Percentiles rank a stretch among this genome's conserved stretches.
Evolutionary conservation across 2,329 filamentous ascomycete species (phyloP).

Genomic region (Pseudocercospora fuligena): DNA sequence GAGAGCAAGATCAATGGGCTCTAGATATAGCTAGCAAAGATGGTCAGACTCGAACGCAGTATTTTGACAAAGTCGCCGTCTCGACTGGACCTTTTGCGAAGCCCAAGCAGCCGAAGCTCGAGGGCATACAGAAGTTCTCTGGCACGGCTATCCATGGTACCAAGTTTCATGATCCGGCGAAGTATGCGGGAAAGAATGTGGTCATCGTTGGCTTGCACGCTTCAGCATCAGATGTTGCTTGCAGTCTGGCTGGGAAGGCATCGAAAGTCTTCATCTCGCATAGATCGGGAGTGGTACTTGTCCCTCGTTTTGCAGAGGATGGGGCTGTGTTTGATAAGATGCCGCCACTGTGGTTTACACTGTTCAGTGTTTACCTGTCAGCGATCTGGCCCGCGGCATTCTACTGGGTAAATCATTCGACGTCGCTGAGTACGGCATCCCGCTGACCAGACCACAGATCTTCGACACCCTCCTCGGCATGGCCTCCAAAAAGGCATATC

Average conservation of each 20-base stretch:
- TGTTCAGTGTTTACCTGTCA: conserved; percentile 19
- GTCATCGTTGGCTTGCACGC: conserved; percentile 52
- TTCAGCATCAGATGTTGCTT: conserved; percentile 44
- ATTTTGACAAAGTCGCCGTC: conserved; percentile 45
- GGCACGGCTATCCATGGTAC: conserved; percentile 47
- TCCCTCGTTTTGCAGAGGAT: conserved; percentile 3
- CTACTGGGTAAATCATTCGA: neutral
- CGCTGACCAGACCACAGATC: neutral
- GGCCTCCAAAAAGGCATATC: conserved; percentile 18
- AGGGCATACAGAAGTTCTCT: conserved; percentile 45
- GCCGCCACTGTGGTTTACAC: conserved; percentile 30
- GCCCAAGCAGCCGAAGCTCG: conserved; percentile 45
- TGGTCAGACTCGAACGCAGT: conserved; percentile 29
- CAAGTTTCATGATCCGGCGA: conserved; percentile 34
- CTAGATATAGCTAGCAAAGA: conserved; percentile 38
- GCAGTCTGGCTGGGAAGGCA: conserved; percentile 13
- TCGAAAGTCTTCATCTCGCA: conserved; percentile 15
- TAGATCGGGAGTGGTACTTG: conserved; percentile 7
- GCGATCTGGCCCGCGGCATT: conserved; percentile 1
- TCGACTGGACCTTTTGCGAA: conserved; percentile 43
- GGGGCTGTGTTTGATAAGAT: conserved; percentile 14
- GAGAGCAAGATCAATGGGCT: conserved; percentile 43
- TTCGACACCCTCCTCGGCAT: conserved; percentile 14
- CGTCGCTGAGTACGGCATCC: neutral
- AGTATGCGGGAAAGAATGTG: conserved; percentile 50